Evolutionary conservation across 352 stramenopile species (phyloP), one percentile per base, ranked within the genome.

Genomic region (Phytophthora gonapodyides): DNA sequence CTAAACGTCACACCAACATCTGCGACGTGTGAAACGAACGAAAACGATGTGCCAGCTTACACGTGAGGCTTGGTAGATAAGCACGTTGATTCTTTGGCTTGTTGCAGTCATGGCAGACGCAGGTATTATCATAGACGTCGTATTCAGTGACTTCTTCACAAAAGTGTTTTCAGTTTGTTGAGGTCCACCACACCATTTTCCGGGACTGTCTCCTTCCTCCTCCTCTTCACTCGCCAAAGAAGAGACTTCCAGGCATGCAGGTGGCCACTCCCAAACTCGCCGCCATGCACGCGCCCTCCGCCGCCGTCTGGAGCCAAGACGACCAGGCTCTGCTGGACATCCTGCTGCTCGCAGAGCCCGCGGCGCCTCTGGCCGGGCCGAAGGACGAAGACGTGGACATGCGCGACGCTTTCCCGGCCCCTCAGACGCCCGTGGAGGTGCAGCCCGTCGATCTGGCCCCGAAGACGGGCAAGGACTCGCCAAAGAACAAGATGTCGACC

Each of bases 401-500:
- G 47, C 41, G 57, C 11, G 52, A 60, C 7, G 43, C 24, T 3
- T 38, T 50, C 47, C 33, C 50, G 7, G 27, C 10, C 31, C 24
- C 15, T 35, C 13, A 58, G 6, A 27, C 50, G 30, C 45, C 36
- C 37, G 44, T 43, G 15, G 34, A 56, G 16, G 13, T 38, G 38
- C 58, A 61, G 40, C 40, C 64, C 10, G 50, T 47, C 5, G 63
- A 51, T 16, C 64, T 13, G 16, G 38, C 4, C 8, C 19, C 27
- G 15, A 53, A 69, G 15, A 30, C 36, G 13, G 49, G 36, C 1
- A 62, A 61, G 34, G 43, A 56, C 19, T 54, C 42, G 21, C 47
- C 51, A 8, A 67, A 71, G 48, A 56, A 37, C 0, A 88, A 88
- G 42, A 69, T 85, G n/a, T 82, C 75, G 36, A 52, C 78, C 2